phyloP scores from a whole-genome alignment of 345 rosid genomes.

The Linum usitatissimum region DNA sequence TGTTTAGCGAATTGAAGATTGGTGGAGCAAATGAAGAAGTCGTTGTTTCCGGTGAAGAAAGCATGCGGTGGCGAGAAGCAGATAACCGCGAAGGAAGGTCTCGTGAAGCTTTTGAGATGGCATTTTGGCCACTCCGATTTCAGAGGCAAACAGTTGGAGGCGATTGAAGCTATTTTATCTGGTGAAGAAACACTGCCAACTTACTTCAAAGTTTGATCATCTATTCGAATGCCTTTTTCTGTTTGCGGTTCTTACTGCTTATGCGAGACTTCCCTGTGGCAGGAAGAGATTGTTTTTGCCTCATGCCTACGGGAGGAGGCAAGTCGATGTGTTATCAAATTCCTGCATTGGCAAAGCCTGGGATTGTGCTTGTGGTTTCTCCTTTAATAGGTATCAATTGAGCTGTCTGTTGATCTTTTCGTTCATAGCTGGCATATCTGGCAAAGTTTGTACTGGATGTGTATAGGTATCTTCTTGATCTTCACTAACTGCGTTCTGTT shows the following conservation, averaged over 20 bases:
- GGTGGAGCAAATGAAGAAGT: constrained; percentile 45
- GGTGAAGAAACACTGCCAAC: constrained; percentile 20
- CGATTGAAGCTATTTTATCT: constrained; percentile 73
- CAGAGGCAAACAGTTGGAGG: constrained; percentile 82
- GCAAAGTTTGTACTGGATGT: not conserved
- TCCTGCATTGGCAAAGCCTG: constrained; percentile 76
- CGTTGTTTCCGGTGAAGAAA: constrained; percentile 53
- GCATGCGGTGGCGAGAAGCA: constrained; percentile 24
- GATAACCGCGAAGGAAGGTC: constrained; percentile 40
- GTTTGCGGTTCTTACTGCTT: not conserved
- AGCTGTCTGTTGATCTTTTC: not conserved
- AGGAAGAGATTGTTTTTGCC: constrained; percentile 90
- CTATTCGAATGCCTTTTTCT: not conserved
- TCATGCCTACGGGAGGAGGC: constrained; percentile 98
- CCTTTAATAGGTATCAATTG: constrained; percentile 67
- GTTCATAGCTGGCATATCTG: not conserved
- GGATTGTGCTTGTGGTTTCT: constrained; percentile 87
- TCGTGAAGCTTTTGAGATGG: constrained; percentile 87
- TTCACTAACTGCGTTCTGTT: constrained; percentile 7
- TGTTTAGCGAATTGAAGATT: not conserved
- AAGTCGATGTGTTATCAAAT: constrained; percentile 96
- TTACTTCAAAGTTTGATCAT: not conserved
- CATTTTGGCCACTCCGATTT: constrained; percentile 82
- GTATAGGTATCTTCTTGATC: not conserved
- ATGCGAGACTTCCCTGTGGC: not conserved